Percentiles rank a stretch among this genome's conserved stretches.
Evolutionary conservation across 306 rosid genomes (phyloP).

Genomic region (Quercus robur): DNA sequence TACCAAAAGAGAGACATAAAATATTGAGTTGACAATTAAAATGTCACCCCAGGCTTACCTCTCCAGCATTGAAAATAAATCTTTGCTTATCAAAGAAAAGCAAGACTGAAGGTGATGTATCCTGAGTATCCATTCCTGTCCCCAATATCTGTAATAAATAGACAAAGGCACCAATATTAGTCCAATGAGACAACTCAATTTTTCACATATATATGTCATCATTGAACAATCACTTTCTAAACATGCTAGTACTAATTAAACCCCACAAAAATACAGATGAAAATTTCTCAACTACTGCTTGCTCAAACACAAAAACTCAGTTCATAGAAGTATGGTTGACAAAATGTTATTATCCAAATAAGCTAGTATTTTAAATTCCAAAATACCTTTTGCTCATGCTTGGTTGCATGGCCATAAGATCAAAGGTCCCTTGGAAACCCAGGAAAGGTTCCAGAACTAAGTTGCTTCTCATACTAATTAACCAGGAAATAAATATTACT

Average conservation of each 20-base stretch:
- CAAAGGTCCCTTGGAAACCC: background rate
- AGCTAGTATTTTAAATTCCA: background rate
- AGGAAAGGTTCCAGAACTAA: background rate
- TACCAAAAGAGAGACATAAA: background rate
- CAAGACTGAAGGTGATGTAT: slow-evolving; percentile 76
- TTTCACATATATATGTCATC: background rate
- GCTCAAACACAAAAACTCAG: background rate
- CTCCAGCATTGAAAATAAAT: slow-evolving; percentile 90
- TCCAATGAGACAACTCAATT: background rate
- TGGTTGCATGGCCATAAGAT: background rate
- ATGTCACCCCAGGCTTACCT: slow-evolving; percentile 35
- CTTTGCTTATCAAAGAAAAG: slow-evolving; percentile 91
- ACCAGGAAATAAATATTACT: background rate
- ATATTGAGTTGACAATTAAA: slow-evolving; percentile 1
- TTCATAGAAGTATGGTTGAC: background rate
- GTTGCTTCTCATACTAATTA: background rate
- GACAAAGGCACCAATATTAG: background rate
- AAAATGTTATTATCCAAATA: background rate
- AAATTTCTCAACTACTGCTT: background rate
- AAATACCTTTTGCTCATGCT: background rate
- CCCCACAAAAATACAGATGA: background rate
- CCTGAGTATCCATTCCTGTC: slow-evolving; percentile 93
- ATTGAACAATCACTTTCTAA: background rate
- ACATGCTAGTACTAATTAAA: background rate
- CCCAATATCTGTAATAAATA: slow-evolving; percentile 54